A percentile compares a stretch with the other conserved stretches of the same genome.
Evolutionary conservation across 2,329 filamentous ascomycete species (phyloP).

Genomic region (Ilyonectria sp.): DNA sequence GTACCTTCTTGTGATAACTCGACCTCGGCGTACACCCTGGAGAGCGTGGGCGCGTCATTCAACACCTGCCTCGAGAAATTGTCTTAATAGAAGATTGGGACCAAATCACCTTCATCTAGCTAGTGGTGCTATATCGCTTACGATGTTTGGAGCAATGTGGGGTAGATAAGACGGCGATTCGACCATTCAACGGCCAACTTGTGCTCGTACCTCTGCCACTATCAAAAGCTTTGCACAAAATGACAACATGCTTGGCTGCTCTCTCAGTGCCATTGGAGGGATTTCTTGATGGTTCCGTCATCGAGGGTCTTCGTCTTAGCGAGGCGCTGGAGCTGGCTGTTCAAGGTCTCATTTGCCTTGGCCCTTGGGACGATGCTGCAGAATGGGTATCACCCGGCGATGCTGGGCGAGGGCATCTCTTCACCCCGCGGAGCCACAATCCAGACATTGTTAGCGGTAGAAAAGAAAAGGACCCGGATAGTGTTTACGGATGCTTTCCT

Average conservation of each 20-base stretch:
- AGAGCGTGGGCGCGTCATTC: conserved; percentile 7
- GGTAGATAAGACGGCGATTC: background rate
- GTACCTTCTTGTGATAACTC: conserved; percentile 11
- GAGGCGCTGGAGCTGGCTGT: conserved; percentile 21
- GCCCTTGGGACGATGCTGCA: conserved; percentile 4
- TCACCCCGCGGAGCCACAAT: conserved; percentile 24
- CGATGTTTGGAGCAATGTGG: too few relatives aligned
- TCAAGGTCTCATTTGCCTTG: conserved; percentile 14
- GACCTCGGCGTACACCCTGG: conserved; percentile 7
- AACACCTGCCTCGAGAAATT: conserved; percentile 6
- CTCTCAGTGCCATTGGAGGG: conserved; percentile 19
- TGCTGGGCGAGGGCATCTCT: conserved; percentile 20
- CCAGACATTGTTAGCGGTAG: conserved; percentile 20
- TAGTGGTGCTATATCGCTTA: too few relatives aligned
- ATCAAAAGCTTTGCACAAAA: background rate
- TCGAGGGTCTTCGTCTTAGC: background rate
- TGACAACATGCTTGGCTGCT: conserved; percentile 4
- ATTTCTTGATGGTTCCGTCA: conserved; percentile 18
- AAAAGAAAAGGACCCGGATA: conserved; percentile 1
- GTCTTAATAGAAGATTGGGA: background rate
- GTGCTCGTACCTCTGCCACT: too few relatives aligned
- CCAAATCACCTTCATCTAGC: background rate
- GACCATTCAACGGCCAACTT: background rate
- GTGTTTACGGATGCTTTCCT: conserved; percentile 22
- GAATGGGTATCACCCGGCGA: conserved; percentile 17